phyloP scores from a whole-genome alignment of 257 asterid species.

The Solanum clarkiae region DNA sequence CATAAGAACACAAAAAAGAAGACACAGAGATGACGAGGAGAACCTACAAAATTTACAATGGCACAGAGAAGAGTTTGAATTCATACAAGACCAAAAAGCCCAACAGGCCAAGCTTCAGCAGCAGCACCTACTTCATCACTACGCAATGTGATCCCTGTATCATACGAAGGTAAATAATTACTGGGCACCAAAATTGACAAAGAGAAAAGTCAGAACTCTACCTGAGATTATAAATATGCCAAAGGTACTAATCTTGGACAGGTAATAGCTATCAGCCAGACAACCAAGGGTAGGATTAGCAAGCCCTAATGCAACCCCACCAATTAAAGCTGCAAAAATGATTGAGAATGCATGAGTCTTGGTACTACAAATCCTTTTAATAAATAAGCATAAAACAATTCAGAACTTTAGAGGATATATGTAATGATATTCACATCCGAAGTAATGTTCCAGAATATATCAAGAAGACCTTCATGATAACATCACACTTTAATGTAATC shows the following conservation, averaged over 20 bases:
- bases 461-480: not conserved
- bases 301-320: conserved; percentile 78
- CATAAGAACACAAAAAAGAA: not conserved
- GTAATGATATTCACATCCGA: not conserved
- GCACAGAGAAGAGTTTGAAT: conserved; percentile 8
- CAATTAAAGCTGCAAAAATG: conserved; percentile 56
- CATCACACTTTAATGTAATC: not conserved
- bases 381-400: not conserved
- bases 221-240: conserved; percentile 86
- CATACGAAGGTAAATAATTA: not conserved
- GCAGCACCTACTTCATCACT: conserved; percentile 85
- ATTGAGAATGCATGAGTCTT: not conserved
- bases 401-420: not conserved
- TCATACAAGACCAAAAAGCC: conserved; percentile 79
- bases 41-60: conserved; percentile 4
- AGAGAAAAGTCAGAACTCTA: conserved; percentile 4
- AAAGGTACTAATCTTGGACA: conserved; percentile 76
- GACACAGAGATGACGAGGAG: not conserved
- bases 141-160: conserved; percentile 64
- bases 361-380: not conserved
- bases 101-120: conserved; percentile 95
- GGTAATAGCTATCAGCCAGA: conserved; percentile 56
- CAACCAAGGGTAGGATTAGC: conserved; percentile 81
- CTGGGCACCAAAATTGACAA: not conserved
- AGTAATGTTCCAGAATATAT: not conserved